A percentile compares a stretch with the other conserved stretches of the same genome.
Evolutionary conservation across 208 protist species (phyloP).

Genomic region (Trypanosoma cruzi): DNA sequence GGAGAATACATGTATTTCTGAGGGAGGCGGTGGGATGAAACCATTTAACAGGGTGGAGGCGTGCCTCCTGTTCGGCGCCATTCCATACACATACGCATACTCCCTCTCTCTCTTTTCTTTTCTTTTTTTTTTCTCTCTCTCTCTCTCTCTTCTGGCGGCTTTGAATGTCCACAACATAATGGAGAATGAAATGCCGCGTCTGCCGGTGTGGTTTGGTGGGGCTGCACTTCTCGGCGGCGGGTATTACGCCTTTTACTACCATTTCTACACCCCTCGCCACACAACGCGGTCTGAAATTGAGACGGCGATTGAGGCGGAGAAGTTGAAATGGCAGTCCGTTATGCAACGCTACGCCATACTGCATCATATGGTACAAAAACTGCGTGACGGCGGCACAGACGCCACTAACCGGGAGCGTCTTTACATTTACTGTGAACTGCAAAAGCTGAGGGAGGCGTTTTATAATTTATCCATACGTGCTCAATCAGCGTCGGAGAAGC

Average conservation of each 20-base stretch:
- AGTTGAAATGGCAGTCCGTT: slow-evolving; percentile 28
- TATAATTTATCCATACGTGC: slow-evolving; percentile 30
- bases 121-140: slow-evolving; percentile 6
- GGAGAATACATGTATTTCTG: too few relatives aligned
- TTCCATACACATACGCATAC: too few relatives aligned
- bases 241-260: slow-evolving; percentile 44
- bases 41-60: too few relatives aligned
- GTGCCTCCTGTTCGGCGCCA: too few relatives aligned
- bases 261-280: slow-evolving; percentile 42
- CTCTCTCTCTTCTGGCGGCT: slow-evolving; percentile 3
- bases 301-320: slow-evolving; percentile 23
- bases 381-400: slow-evolving; percentile 14
- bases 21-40: too few relatives aligned
- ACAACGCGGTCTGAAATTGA: slow-evolving; percentile 25
- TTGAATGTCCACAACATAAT: not conserved
- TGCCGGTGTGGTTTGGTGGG: slow-evolving; percentile 39
- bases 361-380: not conserved
- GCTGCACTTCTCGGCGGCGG: slow-evolving; percentile 21
- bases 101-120: slow-evolving; percentile 2
- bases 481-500: slow-evolving; percentile 42
- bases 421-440: slow-evolving; percentile 60
- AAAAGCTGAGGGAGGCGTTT: slow-evolving; percentile 40
- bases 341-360: slow-evolving; percentile 29
- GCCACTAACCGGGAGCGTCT: slow-evolving; percentile 50
- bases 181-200: slow-evolving; percentile 47